Evolutionary conservation across 2,329 filamentous ascomycete species (phyloP), one percentile per base, ranked within the genome.

Genomic region (Fusarium cicatricum): DNA sequence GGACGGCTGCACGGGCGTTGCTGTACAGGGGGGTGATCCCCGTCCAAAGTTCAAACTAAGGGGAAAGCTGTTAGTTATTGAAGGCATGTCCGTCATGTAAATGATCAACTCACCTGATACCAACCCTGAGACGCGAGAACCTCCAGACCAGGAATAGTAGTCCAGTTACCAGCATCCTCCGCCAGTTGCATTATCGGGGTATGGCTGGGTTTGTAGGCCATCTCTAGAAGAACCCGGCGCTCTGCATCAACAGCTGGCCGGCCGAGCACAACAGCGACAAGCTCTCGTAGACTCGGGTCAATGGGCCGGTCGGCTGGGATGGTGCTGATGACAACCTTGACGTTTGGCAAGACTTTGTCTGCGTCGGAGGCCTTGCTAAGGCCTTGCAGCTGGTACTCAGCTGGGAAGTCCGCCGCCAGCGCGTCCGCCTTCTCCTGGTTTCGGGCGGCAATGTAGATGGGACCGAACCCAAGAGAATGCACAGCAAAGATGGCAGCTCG

Each of bases 151-250:
- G 92, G 88, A 59, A 98, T 89, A 2, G 90, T 92, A 51, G 78
- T 83, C 95, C 95, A 99, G 3, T 89, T 88, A 11, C 72, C 72
- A 11, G 85, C 84, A 64, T 89, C 84, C 66, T 87, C 82, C 3
- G 93, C 94, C 71, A 97, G 78, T 71, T 90, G 84, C 87, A 98
- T 97, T 64, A 97, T 76, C 8, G 89, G 85, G 5, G 95, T 99
- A 46, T 90, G 83, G 0, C 84, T 80, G 16, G 95, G 95, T 75
- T 94, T 96, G 75, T 99, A 99, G 2, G 95, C 94, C 93, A 99
- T 97, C 75, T 99, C 95, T 4, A 98, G 77, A 57, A 98, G 76
- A 11, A 95, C 84, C 16, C 84, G 83, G 21, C 75, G 76, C 6
- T 75, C 75, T 19, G 52, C 52, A 60, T 69, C 71, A 67, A 49